Base-by-base conservation (phyloP, 768 basidiomycete genomes). In the Boletus speciosus region DNA sequence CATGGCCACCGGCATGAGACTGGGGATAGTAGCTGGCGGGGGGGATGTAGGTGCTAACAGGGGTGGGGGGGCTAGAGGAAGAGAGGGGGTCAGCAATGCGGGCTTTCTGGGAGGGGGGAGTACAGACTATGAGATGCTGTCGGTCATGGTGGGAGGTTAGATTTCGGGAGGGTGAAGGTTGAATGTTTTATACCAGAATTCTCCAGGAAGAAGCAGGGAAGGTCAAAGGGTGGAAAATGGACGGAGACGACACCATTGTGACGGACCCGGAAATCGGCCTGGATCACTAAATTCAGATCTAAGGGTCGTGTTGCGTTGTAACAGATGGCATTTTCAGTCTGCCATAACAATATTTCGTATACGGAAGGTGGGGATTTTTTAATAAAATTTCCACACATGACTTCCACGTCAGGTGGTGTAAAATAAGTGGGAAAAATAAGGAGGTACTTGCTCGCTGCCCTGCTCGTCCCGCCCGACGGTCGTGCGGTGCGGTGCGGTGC, bases 281-380 rank as follows among this genome's bases (percentile, higher is more conserved):
- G 76, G 81, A 79, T 80, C 78, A 77, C 77, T 75, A 78, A 80
- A 76, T 81, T 80, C 79, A 83, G 81, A 84, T 83, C 82, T 84
- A 82, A 83, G 82, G 82, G 82, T 84, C 82, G 77, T 70, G 76
- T 77, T 81, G 80, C 75, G 73, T 74, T 69, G 69, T 72, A 72
- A 71, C 71, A 69, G 68, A 70, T 70, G 68, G 70, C 71, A 72
- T 65, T 72, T 70, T 64, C 65, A 66, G 65, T 69, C 67, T 70
- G 69, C 71, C 69, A 70, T 70, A 70, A 72, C 56, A 63, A 72
- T 66, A 65, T 70, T 70, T 70, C 69, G 66, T 71, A 72, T 72
- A 65, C 61, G 69, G 69, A 72, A 70, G 72, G 74, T 73, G 71
- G 73, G 70, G 72, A 64, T 72, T 74, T 74, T 74, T 75, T 73